Conservation (phyloP, 768 basidiomycete genomes). For the Rhodocollybia butyracea region DNA sequence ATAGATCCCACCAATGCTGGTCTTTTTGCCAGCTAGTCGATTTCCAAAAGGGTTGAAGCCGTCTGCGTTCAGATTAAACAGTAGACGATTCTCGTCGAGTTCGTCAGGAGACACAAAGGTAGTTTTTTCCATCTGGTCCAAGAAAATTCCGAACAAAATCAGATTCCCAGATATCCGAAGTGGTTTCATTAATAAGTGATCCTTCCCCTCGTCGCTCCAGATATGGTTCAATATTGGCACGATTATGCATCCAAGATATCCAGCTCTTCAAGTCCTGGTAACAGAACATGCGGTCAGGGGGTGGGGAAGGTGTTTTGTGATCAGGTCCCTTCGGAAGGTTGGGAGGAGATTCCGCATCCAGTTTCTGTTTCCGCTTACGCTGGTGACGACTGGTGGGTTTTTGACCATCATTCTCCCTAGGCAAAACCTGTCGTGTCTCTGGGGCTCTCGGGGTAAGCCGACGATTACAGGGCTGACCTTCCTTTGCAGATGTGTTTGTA, state of each 20-base stretch:
- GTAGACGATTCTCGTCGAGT: slow-evolving; percentile 19
- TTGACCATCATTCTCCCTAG: too few relatives aligned
- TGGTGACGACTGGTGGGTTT: too few relatives aligned
- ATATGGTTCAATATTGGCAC: slow-evolving; percentile 20
- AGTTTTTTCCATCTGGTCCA: slow-evolving; percentile 22
- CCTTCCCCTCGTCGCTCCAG: slow-evolving; percentile 19
- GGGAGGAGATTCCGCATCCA: too few relatives aligned
- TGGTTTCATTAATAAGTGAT: slow-evolving; percentile 1
- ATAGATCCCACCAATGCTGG: slow-evolving; percentile 27
- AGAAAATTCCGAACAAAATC: slow-evolving; percentile 19
- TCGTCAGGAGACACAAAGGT: slow-evolving; percentile 13
- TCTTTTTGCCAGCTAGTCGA: slow-evolving; percentile 19
- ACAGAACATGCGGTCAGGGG: slow-evolving; percentile 15
- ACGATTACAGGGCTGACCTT: slow-evolving; percentile 14
- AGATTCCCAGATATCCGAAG: slow-evolving; percentile 25
- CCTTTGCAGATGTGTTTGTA: slow-evolving; percentile 10
- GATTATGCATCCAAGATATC: slow-evolving; percentile 21
- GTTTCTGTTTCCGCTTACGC: too few relatives aligned
- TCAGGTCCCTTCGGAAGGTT: background rate
- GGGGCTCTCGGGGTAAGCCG: background rate
- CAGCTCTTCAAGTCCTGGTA: slow-evolving; percentile 27
- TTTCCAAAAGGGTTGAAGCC: slow-evolving; percentile 32
- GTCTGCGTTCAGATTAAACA: slow-evolving; percentile 30
- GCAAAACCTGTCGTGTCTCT: too few relatives aligned
- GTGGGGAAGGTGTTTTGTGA: background rate